Percentiles rank a stretch among this genome's conserved stretches.
Conservation (phyloP, 2,329 filamentous ascomycete genomes). For the Microsporum canis region DNA sequence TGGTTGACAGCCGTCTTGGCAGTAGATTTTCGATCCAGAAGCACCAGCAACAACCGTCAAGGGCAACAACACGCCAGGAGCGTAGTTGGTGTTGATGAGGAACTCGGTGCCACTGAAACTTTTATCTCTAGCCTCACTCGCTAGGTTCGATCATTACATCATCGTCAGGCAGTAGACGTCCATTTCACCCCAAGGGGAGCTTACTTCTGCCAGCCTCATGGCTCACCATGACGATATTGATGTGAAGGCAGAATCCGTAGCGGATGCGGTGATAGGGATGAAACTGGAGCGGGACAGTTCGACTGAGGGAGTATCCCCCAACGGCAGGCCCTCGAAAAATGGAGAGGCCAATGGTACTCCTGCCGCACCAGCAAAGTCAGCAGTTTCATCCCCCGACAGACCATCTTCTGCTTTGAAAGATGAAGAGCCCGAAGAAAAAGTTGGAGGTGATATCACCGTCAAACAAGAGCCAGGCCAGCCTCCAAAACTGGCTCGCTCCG, state of each 20-base stretch:
- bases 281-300: constrained; percentile 23
- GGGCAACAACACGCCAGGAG: background rate
- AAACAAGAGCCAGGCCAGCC: constrained; percentile 55
- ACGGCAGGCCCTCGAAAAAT: constrained; percentile 14
- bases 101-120: background rate
- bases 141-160: background rate
- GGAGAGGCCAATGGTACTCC: constrained; percentile 12
- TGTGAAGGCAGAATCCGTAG: constrained; percentile 25
- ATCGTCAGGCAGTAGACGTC: background rate
- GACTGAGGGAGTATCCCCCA: constrained; percentile 17
- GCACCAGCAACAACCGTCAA: background rate
- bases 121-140: background rate
- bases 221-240: constrained; percentile 33
- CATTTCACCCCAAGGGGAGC: too few relatives aligned
- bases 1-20: background rate
- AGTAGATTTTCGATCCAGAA: background rate
- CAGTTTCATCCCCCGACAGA: background rate
- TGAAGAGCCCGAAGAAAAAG: constrained; percentile 40
- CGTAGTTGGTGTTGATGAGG: constrained; percentile 1
- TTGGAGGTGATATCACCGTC: constrained; percentile 51
- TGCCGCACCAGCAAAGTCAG: background rate
- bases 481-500: constrained; percentile 61
- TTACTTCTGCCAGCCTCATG: constrained; percentile 25
- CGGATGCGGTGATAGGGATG: constrained; percentile 28
- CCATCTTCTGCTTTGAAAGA: constrained; percentile 23